phyloP scores from a whole-genome alignment of 1,284 basidiomycete species.

The Trichosporon asahii region DNA sequence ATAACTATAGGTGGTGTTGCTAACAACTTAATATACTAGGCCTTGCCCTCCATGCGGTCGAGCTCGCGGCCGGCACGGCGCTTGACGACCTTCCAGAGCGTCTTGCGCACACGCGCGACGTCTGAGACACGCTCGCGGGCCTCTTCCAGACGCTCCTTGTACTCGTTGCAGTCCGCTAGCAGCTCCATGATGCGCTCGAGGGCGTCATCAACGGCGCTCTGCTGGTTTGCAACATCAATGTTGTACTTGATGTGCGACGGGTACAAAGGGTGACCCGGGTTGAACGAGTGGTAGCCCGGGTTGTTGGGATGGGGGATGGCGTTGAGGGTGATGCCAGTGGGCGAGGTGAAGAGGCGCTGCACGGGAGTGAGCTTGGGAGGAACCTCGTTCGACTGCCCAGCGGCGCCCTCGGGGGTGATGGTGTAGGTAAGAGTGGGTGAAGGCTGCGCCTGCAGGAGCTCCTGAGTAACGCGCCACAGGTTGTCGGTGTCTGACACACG shows the following conservation, averaged over 20 bases:
- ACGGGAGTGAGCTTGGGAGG: conserved; percentile 37
- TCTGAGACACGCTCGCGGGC: conserved; percentile 54
- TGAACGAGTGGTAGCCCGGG: conserved; percentile 25
- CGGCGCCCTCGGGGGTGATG: conserved; percentile 30
- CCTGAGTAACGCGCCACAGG: conserved; percentile 47
- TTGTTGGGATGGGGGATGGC: conserved; percentile 38
- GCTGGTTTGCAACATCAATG: conserved; percentile 45
- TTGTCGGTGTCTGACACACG: conserved; percentile 47
- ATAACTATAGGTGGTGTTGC: background rate
- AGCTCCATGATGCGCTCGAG: conserved; percentile 52
- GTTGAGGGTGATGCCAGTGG: conserved; percentile 44
- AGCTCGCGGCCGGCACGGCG: conserved; percentile 46
- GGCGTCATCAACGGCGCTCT: conserved; percentile 48
- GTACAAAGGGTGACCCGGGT: conserved; percentile 23
- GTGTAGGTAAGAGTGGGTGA: conserved; percentile 34
- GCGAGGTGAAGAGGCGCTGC: conserved; percentile 48
- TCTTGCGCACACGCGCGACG: conserved; percentile 52
- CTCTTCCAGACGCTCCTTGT: conserved; percentile 56
- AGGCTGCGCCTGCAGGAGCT: conserved; percentile 27
- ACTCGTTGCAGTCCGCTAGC: conserved; percentile 55
- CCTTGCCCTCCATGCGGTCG: conserved; percentile 31
- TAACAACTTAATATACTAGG: conserved; percentile 4
- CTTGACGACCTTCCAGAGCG: conserved; percentile 54
- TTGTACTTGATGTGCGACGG: conserved; percentile 43
- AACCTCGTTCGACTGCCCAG: conserved; percentile 14